Conservation (phyloP, 1,284 basidiomycete genomes). For the Cryptococcus sp. region DNA sequence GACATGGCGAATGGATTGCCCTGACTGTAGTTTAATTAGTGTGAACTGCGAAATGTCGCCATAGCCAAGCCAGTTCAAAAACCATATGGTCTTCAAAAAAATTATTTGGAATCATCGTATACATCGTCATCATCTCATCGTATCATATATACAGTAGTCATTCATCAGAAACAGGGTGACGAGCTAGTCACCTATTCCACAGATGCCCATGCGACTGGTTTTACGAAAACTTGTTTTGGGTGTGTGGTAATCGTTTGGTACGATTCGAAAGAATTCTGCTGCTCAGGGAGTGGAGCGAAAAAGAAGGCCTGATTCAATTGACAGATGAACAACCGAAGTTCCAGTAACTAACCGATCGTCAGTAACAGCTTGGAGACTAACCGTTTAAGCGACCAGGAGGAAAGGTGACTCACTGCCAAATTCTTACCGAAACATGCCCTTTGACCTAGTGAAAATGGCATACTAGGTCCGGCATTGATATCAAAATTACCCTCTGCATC, state of each 20-base stretch:
- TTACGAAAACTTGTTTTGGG: conserved; percentile 19
- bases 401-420: conserved; percentile 26
- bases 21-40: too few species aligned
- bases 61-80: too few species aligned
- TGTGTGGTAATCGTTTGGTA: conserved; percentile 26
- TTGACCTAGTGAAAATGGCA: conserved; percentile 32
- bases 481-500: conserved; percentile 27
- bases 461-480: conserved; percentile 23
- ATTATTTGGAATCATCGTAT: too few species aligned
- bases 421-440: conserved; percentile 36
- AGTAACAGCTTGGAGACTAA: too few species aligned
- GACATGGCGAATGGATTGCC: too few species aligned
- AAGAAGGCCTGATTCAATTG: conserved; percentile 31
- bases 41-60: too few species aligned
- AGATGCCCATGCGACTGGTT: conserved; percentile 15
- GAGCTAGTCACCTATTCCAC: background rate
- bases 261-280: conserved; percentile 20
- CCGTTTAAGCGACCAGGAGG: background rate
- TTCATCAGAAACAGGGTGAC: too few species aligned
- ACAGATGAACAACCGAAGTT: conserved; percentile 28
- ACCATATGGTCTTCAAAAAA: too few species aligned
- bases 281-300: conserved; percentile 22
- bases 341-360: conserved; percentile 18
- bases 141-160: too few species aligned
- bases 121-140: too few species aligned